These are phyloP conservation scores for Calonectria hawksworthii DNA, from an alignment of 2,329 filamentous ascomycete genomes.

Conservation along the genomic window DNA sequence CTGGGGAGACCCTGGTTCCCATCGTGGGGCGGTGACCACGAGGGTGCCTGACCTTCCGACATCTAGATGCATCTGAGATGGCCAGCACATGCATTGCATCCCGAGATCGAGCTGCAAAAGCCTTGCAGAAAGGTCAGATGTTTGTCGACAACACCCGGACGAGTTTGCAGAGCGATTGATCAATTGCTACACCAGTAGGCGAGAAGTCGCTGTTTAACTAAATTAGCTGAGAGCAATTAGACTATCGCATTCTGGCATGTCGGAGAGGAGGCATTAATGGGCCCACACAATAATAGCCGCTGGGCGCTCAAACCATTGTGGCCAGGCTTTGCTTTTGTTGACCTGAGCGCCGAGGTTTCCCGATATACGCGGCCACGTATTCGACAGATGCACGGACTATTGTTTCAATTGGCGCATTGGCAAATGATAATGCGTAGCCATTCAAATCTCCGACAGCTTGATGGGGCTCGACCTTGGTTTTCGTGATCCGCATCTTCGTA, in stretches of 20 bases:
- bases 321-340: slow-evolving; percentile 8
- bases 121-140: neutral
- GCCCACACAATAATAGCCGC: neutral
- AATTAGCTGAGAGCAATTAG: neutral
- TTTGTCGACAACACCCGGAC: neutral
- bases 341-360: slow-evolving; percentile 2
- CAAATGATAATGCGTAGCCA: neutral
- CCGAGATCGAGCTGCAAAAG: neutral
- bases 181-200: too few relatives aligned
- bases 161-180: neutral
- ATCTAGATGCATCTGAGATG: slow-evolving; percentile 9
- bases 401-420: slow-evolving; percentile 4
- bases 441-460: neutral
- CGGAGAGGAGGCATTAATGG: neutral
- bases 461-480: neutral
- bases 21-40: neutral
- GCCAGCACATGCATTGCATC: neutral
- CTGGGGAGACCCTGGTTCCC: slow-evolving; percentile 2
- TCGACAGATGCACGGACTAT: slow-evolving; percentile 2
- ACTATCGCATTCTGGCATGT: neutral
- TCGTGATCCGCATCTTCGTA: slow-evolving; percentile 6
- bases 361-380: slow-evolving; percentile 7
- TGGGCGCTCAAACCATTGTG: neutral
- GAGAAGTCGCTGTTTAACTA: too few relatives aligned
- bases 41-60: neutral